Evolutionary conservation across 441 rosid species (phyloP), one percentile per base, ranked within the genome.

Genomic region (Populus trichocarpa): DNA sequence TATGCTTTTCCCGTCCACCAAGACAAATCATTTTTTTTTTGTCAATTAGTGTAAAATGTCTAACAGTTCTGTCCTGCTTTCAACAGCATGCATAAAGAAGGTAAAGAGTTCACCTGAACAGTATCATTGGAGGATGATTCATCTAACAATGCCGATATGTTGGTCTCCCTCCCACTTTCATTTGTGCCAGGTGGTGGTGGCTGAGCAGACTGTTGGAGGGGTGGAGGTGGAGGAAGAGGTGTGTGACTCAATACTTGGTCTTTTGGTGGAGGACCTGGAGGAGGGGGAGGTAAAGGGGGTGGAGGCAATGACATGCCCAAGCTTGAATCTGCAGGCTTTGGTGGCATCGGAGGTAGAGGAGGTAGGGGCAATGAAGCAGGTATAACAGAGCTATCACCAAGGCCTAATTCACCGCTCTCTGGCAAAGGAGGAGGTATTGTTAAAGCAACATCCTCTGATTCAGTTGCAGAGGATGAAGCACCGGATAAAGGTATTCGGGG

Each of bases 311-410:
- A 75, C 75, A 86, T 33, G 71, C 88, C 86, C 75, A 85, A 69
- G 82, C 76, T 83, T 71, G 86, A 75, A 26, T 71, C 76, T 75
- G 88, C 77, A 81, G 89, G 83, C 72, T 76, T 86, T 78, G 95
- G 92, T 14, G 98, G 99, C 91, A 91, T 72, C 8, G 95, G 98
- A 80, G 91, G 94, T 32, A 93, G 98, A 74, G 95, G 98, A 46
- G 96, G 98, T 69, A 88, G 82, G 25, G 95, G 93, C 85, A 92
- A 88, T 65, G 93, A 89, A 70, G 82, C 80, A 30, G 92, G 81
- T 42, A 81, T 64, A 57, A 66, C 83, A 77, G 88, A 70, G 79
- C 74, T 80, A 81, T 87, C 94, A 9, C 74, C 90, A 67, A 88
- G 80, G 40, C 66, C 86, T 61, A 69, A 35, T 28, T 65, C 71